A percentile compares a stretch with the other conserved stretches of the same genome.
These are phyloP conservation scores for Leccinum arenicola DNA, from an alignment of 768 basidiomycete species.

Conservation along the genomic window DNA sequence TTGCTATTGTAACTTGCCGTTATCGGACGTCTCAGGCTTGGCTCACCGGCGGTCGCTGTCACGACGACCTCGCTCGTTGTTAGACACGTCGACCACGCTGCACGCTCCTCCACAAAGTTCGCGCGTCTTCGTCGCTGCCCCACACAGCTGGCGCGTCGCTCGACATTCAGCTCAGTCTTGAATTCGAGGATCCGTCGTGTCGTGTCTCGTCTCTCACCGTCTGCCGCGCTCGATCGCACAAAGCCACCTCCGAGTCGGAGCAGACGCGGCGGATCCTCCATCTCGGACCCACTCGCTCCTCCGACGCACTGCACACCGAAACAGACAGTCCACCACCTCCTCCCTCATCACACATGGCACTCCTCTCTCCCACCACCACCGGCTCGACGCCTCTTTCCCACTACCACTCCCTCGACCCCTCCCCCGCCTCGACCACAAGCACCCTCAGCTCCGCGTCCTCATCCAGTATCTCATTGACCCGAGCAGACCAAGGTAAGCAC, in stretches of 20 bases:
- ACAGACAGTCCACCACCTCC: not conserved
- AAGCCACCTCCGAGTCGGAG: conserved; percentile 37
- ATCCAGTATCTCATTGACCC: conserved; percentile 52
- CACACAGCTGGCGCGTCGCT: conserved; percentile 7
- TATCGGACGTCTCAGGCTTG: conserved; percentile 7
- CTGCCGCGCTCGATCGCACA: conserved; percentile 25
- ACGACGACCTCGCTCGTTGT: conserved; percentile 13
- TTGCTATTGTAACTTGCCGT: conserved; percentile 26
- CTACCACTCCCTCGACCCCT: conserved; percentile 33
- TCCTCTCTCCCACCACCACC: conserved; percentile 25
- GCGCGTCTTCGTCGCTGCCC: not conserved
- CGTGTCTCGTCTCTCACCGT: conserved; percentile 40
- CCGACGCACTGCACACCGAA: conserved; percentile 7
- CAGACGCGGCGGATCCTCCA: conserved; percentile 56
- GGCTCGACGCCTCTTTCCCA: conserved; percentile 32
- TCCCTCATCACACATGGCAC: conserved; percentile 15
- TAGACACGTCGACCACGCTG: conserved; percentile 13
- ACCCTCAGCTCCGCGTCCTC: conserved; percentile 34
- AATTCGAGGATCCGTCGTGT: conserved; percentile 50
- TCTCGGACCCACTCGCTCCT: conserved; percentile 3
- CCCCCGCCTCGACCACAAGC: conserved; percentile 21
- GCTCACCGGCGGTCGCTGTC: conserved; percentile 1
- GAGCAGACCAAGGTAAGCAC: conserved; percentile 62
- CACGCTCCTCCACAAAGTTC: not conserved
- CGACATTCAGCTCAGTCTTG: not conserved